Evolutionary conservation across 495 filamentous ascomycete species (phyloP).

Genomic region (Penicillium pancosmium): DNA sequence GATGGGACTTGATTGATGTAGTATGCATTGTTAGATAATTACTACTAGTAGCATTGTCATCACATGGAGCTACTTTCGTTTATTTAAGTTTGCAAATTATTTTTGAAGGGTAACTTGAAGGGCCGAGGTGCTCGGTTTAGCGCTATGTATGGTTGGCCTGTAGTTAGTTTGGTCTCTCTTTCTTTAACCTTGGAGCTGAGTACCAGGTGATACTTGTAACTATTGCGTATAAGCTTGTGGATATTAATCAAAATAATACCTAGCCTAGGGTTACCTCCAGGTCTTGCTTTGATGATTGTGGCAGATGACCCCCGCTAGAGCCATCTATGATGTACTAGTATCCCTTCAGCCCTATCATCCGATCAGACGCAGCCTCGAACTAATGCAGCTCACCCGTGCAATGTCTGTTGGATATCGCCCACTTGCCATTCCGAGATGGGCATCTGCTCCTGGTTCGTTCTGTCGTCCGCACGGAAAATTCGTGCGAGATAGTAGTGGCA

Average conservation of each 20-base stretch:
- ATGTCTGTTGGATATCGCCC: not conserved
- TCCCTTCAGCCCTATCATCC: not conserved
- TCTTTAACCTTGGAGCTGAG: not conserved
- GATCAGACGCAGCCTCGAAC: not conserved
- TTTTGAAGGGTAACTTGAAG: not conserved
- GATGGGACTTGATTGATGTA: not conserved
- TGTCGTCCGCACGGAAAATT: not conserved
- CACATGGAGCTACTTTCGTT: not conserved
- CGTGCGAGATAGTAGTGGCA: not conserved
- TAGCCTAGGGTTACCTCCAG: not conserved
- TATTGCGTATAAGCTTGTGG: too few relatives aligned
- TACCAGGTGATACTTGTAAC: not conserved
- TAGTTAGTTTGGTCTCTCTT: too few relatives aligned
- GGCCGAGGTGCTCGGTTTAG: too few relatives aligned
- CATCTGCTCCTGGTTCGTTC: not conserved
- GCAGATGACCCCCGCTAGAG: constrained; percentile 13
- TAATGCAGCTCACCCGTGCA: not conserved
- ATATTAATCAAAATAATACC: too few relatives aligned
- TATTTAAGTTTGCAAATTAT: not conserved
- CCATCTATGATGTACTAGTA: not conserved
- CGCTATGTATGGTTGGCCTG: too few relatives aligned
- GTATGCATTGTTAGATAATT: not conserved
- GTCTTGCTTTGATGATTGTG: not conserved
- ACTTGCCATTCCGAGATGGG: not conserved
- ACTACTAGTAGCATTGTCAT: not conserved